A percentile compares a stretch with the other conserved stretches of the same genome.
Evolutionary conservation across 768 basidiomycete species (phyloP).

Genomic region (Hygrophorus russula): DNA sequence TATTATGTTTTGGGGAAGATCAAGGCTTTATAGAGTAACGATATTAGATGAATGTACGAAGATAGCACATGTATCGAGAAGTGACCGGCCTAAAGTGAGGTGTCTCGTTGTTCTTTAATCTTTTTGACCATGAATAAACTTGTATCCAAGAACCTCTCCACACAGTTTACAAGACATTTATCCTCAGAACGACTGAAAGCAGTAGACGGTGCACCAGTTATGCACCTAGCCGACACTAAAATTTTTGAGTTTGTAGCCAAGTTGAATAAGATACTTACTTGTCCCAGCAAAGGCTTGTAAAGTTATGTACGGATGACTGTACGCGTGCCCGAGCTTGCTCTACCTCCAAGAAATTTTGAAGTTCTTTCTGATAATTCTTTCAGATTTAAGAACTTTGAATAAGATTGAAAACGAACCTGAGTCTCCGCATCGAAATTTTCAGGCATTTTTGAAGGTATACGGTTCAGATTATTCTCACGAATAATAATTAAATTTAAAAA

Average conservation of each 20-base stretch:
- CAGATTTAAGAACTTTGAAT: background rate
- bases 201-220: slow-evolving; percentile 67
- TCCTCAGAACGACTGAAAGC: slow-evolving; percentile 74
- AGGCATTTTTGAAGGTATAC: too few relatives aligned
- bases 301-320: slow-evolving; percentile 58
- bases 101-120: slow-evolving; percentile 35
- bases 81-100: slow-evolving; percentile 3
- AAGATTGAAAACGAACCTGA: slow-evolving; percentile 33
- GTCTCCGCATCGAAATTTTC: slow-evolving; percentile 71
- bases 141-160: slow-evolving; percentile 85
- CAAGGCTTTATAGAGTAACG: slow-evolving; percentile 3
- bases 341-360: slow-evolving; percentile 65
- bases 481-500: too few relatives aligned
- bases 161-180: slow-evolving; percentile 79
- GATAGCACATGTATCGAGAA: background rate
- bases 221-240: slow-evolving; percentile 41
- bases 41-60: too few relatives aligned
- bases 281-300: slow-evolving; percentile 87
- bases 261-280: slow-evolving; percentile 45
- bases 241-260: too few relatives aligned
- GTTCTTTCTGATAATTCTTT: slow-evolving; percentile 56
- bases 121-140: slow-evolving; percentile 72
- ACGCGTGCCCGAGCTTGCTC: slow-evolving; percentile 61
- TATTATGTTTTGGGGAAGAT: slow-evolving; percentile 36
- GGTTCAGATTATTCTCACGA: too few relatives aligned